Conservation (phyloP, 495 filamentous ascomycete species). For the Neurospora discreta region DNA sequence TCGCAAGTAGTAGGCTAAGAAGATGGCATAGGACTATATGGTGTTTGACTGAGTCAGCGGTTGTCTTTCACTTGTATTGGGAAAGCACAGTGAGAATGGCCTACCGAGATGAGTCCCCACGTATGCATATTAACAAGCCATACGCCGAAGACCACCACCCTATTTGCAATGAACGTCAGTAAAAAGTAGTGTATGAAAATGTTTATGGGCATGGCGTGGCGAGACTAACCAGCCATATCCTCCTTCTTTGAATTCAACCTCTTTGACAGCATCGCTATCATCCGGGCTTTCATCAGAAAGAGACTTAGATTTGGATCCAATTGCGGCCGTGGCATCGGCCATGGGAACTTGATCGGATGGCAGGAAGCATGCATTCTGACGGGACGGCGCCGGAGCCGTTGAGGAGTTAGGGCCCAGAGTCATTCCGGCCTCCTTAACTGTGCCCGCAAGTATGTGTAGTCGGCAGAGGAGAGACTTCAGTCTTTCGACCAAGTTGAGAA, state of each 20-base stretch:
- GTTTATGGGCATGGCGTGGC: not conserved
- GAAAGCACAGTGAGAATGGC: constrained; percentile 2
- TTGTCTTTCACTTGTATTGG: not conserved
- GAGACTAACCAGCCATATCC: constrained; percentile 35
- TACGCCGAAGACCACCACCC: constrained; percentile 42
- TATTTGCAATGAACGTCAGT: not conserved
- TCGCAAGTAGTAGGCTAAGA: constrained; percentile 58
- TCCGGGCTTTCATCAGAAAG: constrained; percentile 7
- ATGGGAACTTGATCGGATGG: not conserved
- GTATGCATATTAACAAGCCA: constrained; percentile 46
- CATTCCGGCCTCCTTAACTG: not conserved
- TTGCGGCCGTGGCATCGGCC: not conserved
- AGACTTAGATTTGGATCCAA: not conserved
- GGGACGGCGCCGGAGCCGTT: not conserved
- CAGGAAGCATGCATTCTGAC: not conserved
- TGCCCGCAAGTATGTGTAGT: not conserved
- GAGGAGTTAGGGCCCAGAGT: not conserved
- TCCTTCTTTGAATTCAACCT: constrained; percentile 31
- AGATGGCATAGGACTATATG: constrained; percentile 52
- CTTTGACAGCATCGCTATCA: constrained; percentile 13
- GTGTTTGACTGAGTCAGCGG: not conserved
- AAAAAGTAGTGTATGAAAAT: not conserved
- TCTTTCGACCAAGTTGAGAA: not conserved
- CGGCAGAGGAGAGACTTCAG: not conserved
- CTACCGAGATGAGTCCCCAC: constrained; percentile 48